Conservation (phyloP, 1,284 basidiomycete genomes). For the Acaromyces ingoldii region DNA sequence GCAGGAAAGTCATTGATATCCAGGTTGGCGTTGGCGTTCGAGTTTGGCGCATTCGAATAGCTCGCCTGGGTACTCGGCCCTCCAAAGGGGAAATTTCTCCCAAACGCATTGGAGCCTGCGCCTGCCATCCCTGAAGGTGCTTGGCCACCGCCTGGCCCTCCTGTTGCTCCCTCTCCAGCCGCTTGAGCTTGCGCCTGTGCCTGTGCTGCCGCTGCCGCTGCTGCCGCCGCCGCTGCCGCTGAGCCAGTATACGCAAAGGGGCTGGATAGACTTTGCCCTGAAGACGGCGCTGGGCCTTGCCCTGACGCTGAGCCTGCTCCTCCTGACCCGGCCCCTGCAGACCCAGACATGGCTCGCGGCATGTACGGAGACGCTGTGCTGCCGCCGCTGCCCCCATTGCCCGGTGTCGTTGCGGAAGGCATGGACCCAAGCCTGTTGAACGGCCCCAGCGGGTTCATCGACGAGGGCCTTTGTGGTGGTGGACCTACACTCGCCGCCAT, state of each 20-base stretch:
- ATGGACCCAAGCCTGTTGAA: too few species aligned
- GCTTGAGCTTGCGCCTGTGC: not conserved
- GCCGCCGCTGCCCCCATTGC: too few species aligned
- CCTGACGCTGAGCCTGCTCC: too few species aligned
- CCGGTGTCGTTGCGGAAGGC: too few species aligned
- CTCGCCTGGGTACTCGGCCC: constrained; percentile 15
- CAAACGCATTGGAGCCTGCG: constrained; percentile 5
- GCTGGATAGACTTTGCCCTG: too few species aligned
- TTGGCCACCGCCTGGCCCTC: constrained; percentile 2
- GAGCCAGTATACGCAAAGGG: not conserved
- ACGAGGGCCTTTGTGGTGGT: constrained; percentile 4
- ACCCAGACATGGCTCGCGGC: too few species aligned
- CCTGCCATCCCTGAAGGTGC: constrained; percentile 1
- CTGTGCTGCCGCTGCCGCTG: not conserved
- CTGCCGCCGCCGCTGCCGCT: not conserved
- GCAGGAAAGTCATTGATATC: constrained; percentile 13
- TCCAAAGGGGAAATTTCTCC: constrained; percentile 26
- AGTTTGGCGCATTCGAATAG: too few species aligned
- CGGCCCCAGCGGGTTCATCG: constrained; percentile 8
- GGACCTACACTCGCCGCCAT: too few species aligned
- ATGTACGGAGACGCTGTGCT: too few species aligned
- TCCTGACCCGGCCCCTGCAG: too few species aligned
- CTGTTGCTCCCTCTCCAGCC: not conserved
- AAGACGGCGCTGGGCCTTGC: too few species aligned
- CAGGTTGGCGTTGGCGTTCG: too few species aligned